A percentile compares a stretch with the other conserved stretches of the same genome.
These are phyloP conservation scores for Colletotrichum orchidophilum DNA, from an alignment of 2,329 filamentous ascomycete genomes.

Conservation along the genomic window DNA sequence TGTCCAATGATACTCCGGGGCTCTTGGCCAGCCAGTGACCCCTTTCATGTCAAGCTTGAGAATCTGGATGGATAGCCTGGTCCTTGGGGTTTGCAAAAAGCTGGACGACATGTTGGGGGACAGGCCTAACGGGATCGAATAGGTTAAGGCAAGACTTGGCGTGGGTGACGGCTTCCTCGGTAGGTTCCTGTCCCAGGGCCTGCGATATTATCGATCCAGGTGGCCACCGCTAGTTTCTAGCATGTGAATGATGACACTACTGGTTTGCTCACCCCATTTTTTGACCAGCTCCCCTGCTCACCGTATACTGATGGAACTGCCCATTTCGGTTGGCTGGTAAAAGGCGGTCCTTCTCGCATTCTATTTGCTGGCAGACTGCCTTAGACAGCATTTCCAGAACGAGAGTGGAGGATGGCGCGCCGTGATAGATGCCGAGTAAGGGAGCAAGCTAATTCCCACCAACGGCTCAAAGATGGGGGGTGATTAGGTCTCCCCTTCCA, in stretches of 20 bases:
- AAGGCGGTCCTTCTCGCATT: constrained; percentile 9
- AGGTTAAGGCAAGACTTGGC: constrained; percentile 3
- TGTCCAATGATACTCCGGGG: neutral
- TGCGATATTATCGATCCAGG: constrained; percentile 7
- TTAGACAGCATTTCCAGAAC: constrained; percentile 4
- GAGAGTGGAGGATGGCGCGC: neutral
- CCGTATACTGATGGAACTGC: constrained; percentile 11
- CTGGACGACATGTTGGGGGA: neutral
- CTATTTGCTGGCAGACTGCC: constrained; percentile 11
- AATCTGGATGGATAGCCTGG: constrained; percentile 7
- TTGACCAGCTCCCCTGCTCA: constrained; percentile 1
- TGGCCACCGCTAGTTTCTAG: constrained; percentile 28
- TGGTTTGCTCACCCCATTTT: constrained; percentile 2
- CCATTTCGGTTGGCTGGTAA: constrained; percentile 24
- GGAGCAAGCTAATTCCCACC: neutral
- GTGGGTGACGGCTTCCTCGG: constrained; percentile 23
- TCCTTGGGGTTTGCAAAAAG: constrained; percentile 3
- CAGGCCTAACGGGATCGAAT: constrained; percentile 14
- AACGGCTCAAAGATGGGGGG: neutral
- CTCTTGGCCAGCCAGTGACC: neutral
- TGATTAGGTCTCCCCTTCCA: neutral
- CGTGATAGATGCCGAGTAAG: constrained; percentile 4
- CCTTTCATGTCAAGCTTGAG: constrained; percentile 14
- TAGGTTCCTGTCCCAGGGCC: constrained; percentile 11
- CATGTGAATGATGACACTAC: constrained; percentile 29